Percentiles rank a stretch among this genome's conserved stretches.
phyloP scores from a whole-genome alignment of 2,329 filamentous ascomycete genomes.

The Sclerotinia subarctica region DNA sequence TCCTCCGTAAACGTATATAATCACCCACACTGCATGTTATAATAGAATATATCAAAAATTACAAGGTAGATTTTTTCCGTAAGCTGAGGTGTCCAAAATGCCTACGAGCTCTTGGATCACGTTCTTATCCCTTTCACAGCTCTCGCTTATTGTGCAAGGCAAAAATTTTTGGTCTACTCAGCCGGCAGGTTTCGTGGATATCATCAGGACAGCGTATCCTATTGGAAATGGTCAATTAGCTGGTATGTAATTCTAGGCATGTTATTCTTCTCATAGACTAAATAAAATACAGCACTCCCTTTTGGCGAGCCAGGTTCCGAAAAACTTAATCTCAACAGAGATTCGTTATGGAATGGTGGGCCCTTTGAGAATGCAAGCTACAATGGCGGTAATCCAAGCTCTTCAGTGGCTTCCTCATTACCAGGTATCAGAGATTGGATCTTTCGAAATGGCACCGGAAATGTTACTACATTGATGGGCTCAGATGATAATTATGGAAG shows the following conservation, averaged over 20 bases:
- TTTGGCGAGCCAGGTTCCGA: conserved; percentile 42
- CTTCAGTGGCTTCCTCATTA: conserved; percentile 39
- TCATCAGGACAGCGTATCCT: conserved; percentile 43
- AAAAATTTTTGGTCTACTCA: conserved; percentile 25
- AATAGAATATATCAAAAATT: not conserved
- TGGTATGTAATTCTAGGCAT: conserved; percentile 32
- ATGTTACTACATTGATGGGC: conserved; percentile 40
- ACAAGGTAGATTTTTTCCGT: not conserved
- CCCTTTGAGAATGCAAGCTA: conserved; percentile 24
- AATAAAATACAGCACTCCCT: conserved; percentile 39
- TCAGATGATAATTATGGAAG: conserved; percentile 44
- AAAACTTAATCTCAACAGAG: conserved; percentile 48
- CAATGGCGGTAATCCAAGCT: conserved; percentile 48
- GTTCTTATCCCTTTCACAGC: not conserved
- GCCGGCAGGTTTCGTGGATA: conserved; percentile 24
- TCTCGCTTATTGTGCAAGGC: not conserved
- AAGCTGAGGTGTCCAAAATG: not conserved
- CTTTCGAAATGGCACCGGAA: conserved; percentile 47
- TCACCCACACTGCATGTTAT: too few relatives aligned
- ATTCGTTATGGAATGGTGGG: conserved; percentile 45
- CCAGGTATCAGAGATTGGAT: conserved; percentile 46
- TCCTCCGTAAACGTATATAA: not conserved
- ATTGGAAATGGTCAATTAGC: conserved; percentile 50
- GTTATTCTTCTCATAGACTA: not conserved
- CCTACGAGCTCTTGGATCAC: not conserved